Base-by-base conservation (phyloP, 225 moss, liverwort and hornwort genomes). In the Takakia lepidozioides region DNA sequence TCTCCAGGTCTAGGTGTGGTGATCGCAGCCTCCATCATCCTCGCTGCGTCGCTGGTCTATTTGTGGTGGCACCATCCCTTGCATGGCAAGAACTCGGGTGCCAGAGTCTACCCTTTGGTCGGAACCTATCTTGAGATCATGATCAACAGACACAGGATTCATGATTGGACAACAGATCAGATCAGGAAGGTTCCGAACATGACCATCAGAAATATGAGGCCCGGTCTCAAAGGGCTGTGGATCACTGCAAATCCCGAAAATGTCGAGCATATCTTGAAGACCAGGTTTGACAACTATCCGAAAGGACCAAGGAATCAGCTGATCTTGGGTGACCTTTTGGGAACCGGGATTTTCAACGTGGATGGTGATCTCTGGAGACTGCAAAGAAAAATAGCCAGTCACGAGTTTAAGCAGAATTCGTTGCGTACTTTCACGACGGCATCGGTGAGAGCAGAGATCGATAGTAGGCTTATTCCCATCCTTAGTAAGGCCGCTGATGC, bases 291-390 rank as follows among this genome's bases (percentile, higher is more conserved):
- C 6, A 66, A 74, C 25, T 74, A 68, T 35, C 64, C 64, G 0
- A 74, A 74, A 30, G 74, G 65, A 0, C 40, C 19, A 3, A 1
- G 2, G 0, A n/a, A 41, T 8, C 22, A 46, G 21, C 19, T 7
- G 3, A 42, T 24, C 7, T 37, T 71, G 28, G 18, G 28, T 5
- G 60, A 69, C 3, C 42, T 81, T 50, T 56, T 75, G 0, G 75
- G 71, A 9, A 19, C 65, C 19, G 81, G 81, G 23, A 75, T 80
- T 49, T 68, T 80, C 61, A 75, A 68, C 13, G 65, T 42, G 1
- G 61, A 80, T 25, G 75, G 67, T 18, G 57, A 65, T 15, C 36
- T 35, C 3, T 80, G 80, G 80, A 71, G 53, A 32, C 42, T 69
- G 27, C 65, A 79, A 40, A 48, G 73, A 11, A 62, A 70, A 41